phyloP scores from a whole-genome alignment of 139 green algal species.

The Auxenochlorella pyrenoidosa region DNA sequence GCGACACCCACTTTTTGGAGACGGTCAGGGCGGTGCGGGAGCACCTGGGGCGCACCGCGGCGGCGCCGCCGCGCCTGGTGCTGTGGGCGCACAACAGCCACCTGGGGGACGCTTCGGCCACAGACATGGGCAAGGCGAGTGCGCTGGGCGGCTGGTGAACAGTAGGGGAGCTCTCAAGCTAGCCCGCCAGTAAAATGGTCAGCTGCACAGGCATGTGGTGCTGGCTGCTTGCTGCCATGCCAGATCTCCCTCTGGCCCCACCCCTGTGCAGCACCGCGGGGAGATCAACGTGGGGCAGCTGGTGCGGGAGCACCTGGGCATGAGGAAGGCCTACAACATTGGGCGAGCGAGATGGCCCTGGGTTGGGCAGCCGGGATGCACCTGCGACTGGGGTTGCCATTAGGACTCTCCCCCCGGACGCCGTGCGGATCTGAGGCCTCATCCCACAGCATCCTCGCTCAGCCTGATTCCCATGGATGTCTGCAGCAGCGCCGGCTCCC shows the following conservation, averaged over 20 bases:
- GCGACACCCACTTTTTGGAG: slow-evolving; percentile 69
- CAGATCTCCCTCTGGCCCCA: neutral
- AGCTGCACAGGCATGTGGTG: no score
- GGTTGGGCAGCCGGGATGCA: neutral
- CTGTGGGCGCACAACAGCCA: slow-evolving; percentile 70
- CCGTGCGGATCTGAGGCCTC: no score
- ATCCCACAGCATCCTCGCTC: no score
- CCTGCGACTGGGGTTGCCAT: neutral
- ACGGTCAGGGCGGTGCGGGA: slow-evolving; percentile 16
- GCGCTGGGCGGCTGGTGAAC: no score
- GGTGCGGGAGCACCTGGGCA: slow-evolving; percentile 51
- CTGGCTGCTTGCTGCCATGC: no score
- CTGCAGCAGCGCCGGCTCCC: no score
- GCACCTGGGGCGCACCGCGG: slow-evolving; percentile 19
- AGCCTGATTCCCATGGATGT: no score
- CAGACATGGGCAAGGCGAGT: slow-evolving; percentile 57
- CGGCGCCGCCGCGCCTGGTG: neutral
- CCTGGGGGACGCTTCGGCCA: slow-evolving; percentile 69
- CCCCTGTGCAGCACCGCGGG: slow-evolving; percentile 33
- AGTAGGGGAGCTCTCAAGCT: no score
- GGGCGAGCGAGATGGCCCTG: neutral
- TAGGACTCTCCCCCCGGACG: no score
- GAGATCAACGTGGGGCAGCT: slow-evolving; percentile 77
- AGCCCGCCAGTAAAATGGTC: no score
- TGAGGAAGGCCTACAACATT: slow-evolving; percentile 43